phyloP scores from a whole-genome alignment of 768 basidiomycete genomes.

The Glaciozyma antarctica region DNA sequence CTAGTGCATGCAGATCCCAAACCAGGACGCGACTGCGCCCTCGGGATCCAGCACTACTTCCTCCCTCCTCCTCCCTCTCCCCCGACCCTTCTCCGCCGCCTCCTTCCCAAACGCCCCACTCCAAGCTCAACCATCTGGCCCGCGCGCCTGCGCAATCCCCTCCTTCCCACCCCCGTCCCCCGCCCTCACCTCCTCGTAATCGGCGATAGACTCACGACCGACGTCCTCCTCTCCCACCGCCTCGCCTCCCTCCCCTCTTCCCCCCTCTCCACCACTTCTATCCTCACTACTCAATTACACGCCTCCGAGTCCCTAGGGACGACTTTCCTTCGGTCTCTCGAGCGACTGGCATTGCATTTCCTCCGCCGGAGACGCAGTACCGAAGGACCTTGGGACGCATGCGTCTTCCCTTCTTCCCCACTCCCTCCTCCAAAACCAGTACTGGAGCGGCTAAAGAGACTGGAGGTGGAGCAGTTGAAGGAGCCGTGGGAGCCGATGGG shows the following conservation, averaged over 20 bases:
- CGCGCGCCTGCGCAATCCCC: background rate
- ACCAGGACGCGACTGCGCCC: constrained; percentile 68
- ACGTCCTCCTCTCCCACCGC: constrained; percentile 74
- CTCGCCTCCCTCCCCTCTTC: constrained; percentile 50
- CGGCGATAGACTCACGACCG: constrained; percentile 88
- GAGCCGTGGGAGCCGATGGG: too few species aligned
- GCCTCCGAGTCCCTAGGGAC: constrained; percentile 25
- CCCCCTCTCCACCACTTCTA: constrained; percentile 23
- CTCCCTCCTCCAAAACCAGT: too few species aligned
- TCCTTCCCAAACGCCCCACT: background rate
- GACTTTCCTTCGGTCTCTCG: constrained; percentile 12
- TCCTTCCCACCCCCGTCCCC: background rate
- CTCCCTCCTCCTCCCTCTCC: background rate
- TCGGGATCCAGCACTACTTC: constrained; percentile 66
- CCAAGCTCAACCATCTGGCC: constrained; percentile 33
- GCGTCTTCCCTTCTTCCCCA: too few species aligned
- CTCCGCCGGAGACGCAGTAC: too few species aligned
- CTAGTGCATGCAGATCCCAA: constrained; percentile 67
- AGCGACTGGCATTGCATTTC: background rate
- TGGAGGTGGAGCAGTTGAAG: too few species aligned
- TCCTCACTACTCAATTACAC: constrained; percentile 36
- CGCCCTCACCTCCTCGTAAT: constrained; percentile 59
- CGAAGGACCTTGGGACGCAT: too few species aligned
- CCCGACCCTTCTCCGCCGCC: background rate
- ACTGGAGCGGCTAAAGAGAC: too few species aligned